phyloP scores from a whole-genome alignment of 108 stramenopile species.

The Hondaea fermentalgiana region DNA sequence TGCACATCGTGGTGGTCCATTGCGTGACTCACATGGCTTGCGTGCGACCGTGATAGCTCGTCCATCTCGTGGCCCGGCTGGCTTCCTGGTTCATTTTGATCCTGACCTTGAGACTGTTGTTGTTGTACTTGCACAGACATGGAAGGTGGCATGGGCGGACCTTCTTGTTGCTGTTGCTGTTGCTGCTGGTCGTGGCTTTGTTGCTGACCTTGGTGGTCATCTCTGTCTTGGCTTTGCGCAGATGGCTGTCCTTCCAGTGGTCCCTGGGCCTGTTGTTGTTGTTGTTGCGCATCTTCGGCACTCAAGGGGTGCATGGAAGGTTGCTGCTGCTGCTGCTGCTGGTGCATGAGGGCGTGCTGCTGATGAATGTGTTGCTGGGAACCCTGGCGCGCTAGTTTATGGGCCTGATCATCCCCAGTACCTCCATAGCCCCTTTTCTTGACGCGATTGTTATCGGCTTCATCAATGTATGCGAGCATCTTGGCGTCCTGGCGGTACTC shows the following conservation, averaged over 20 bases:
- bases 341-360: not conserved
- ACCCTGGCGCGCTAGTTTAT: not conserved
- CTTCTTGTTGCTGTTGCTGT: too few species aligned
- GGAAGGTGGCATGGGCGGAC: too few species aligned
- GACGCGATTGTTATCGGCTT: not conserved
- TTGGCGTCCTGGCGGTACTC: not conserved
- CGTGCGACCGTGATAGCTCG: not conserved
- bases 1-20: not conserved
- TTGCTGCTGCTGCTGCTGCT: not conserved
- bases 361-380: not conserved
- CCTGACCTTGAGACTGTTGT: too few species aligned
- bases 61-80: not conserved
- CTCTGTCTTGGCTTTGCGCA: not conserved
- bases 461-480: not conserved
- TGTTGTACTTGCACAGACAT: too few species aligned
- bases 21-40: not conserved
- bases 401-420: not conserved
- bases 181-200: too few species aligned
- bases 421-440: not conserved
- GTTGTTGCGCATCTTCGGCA: not conserved
- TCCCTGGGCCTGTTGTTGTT: not conserved
- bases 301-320: not conserved
- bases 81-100: too few species aligned
- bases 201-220: not conserved
- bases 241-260: not conserved